Percentiles rank a stretch among this genome's conserved stretches.
These are phyloP conservation scores for Pleurotus platypus DNA, from an alignment of 768 basidiomycete species.

Conservation along the genomic window DNA sequence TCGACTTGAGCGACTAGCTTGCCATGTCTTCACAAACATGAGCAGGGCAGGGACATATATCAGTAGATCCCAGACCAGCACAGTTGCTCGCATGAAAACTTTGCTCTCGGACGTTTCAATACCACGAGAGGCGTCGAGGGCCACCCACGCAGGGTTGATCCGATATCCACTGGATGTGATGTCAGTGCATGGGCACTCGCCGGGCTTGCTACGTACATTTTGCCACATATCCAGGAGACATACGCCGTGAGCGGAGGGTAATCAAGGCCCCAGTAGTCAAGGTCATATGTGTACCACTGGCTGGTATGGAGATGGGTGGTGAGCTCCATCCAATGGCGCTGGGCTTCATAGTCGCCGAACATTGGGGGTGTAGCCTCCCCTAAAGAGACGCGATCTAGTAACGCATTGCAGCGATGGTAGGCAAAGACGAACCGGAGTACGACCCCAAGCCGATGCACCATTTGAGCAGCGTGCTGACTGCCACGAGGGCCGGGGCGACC, in stretches of 20 bases:
- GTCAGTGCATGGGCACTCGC: too few relatives aligned
- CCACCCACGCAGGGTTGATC: constrained; percentile 65
- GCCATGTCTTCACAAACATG: constrained; percentile 64
- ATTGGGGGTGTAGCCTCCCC: constrained; percentile 74
- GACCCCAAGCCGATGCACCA: constrained; percentile 69
- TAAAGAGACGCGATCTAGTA: constrained; percentile 21
- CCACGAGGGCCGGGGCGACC: constrained; percentile 56
- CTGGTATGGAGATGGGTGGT: constrained; percentile 70
- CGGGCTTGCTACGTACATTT: constrained; percentile 47
- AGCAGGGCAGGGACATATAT: constrained; percentile 75
- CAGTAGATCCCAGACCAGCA: constrained; percentile 62
- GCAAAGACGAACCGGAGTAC: constrained; percentile 65
- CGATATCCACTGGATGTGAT: constrained; percentile 24
- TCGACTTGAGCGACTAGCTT: constrained; percentile 64
- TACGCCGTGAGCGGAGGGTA: constrained; percentile 95
- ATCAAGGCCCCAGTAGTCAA: constrained; percentile 92
- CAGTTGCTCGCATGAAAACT: constrained; percentile 78
- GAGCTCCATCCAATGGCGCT: constrained; percentile 94
- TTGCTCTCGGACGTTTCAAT: constrained; percentile 65
- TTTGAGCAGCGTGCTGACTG: constrained; percentile 55
- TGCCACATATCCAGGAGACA: constrained; percentile 78
- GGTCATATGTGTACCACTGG: constrained; percentile 87
- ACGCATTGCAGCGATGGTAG: neutral
- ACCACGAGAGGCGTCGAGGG: constrained; percentile 64
- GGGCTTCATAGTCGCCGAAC: constrained; percentile 92